Base-by-base conservation (phyloP, 2,329 filamentous ascomycete species). In the Fusarium sp. region DNA sequence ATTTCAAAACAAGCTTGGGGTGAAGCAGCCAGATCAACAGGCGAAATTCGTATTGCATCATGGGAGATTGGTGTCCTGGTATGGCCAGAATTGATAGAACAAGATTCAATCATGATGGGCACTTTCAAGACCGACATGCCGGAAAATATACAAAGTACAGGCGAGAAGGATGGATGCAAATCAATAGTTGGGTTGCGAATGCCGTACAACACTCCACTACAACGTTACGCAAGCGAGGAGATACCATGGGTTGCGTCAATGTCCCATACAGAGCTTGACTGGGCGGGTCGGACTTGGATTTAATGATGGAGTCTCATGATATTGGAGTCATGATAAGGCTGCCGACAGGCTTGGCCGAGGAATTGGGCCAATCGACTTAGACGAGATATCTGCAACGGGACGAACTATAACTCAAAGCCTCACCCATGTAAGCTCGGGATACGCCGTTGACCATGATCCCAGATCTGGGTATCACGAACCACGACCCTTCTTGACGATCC, bases 1-100 rank as follows among this genome's bases (percentile, higher is more conserved):
- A 81, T 97, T 6, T 96, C 93, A 4, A 95, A 91, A 69, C 94
- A 97, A 81, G 95, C 95, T 0, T 97, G 95, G 95, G 95, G 95
- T 3, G 90, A 92, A 41, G 85, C 88, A 6, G 80, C 79, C 3
- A 89, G 87, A 68, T 80, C 84, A 7, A 83, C 85, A 0, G 89
- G 89, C 2, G 88, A 93, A 75, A 83, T 94, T 35, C 87, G 91
- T 39, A 89, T 97, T 33, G 91, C 92, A 65, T 96, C 93, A 35
- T 97, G 92, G 85, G 95, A 97, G 80, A 88, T 94, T 36, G 95
- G 95, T 0, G 93, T 97, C 3, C 79, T 97, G 51, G 87, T 97
- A 1, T 97, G 94, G 93, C 94, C 95, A 1, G 89, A 82, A 13
- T 78, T 91, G 24, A 85, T 88, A 35, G 81, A 82, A 14, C 81